Evolutionary conservation across 805 yeast genomes (phyloP), one percentile per base, ranked within the genome.

Genomic region (Pichia membranifaciens): DNA sequence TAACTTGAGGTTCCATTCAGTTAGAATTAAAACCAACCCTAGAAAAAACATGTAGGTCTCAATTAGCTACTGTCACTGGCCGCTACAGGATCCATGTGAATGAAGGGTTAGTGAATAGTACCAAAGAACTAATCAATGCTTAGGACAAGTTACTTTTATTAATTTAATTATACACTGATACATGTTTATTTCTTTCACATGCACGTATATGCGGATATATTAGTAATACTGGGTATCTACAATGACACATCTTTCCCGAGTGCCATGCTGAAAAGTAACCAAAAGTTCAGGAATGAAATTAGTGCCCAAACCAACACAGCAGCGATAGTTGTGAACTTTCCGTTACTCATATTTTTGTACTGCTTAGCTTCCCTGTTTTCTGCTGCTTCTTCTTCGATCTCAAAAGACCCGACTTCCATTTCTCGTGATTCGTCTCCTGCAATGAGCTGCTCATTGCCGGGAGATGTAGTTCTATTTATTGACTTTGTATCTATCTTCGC

Each of bases 261-360:
- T 31, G 67, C 67, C 62, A 60, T 57, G 48, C 63, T 59, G 2
- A 58, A 52, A 39, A 88, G 77, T 57, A 88, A 70, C 68, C 84
- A 87, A 49, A 82, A 67, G 58, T 88, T 88, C 58, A 88, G 73
- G 22, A 79, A 69, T 7, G 89, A 78, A 20, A 88, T 85, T 21
- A 81, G 72, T 0, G 76, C 76, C 88, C 95, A 88, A 13, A 84
- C 76, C 22, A 74, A 48, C 12, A 81, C 59, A 2, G 93, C 87
- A 1, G 70, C 41, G 38, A 72, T 61, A 3, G 84, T 69, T 39
- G 84, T 72, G 32, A 70, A 44, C 10, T 70, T 70, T 16, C 87
- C 78, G 61, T 85, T 86, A 57, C 90, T 83, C 75, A 84, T 80
- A 65, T 87, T 95, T 41, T 73, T 74, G 47, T 65, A 71, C 17